phyloP scores from a whole-genome alignment of 2,329 filamentous ascomycete species.

The Dothistroma pini region DNA sequence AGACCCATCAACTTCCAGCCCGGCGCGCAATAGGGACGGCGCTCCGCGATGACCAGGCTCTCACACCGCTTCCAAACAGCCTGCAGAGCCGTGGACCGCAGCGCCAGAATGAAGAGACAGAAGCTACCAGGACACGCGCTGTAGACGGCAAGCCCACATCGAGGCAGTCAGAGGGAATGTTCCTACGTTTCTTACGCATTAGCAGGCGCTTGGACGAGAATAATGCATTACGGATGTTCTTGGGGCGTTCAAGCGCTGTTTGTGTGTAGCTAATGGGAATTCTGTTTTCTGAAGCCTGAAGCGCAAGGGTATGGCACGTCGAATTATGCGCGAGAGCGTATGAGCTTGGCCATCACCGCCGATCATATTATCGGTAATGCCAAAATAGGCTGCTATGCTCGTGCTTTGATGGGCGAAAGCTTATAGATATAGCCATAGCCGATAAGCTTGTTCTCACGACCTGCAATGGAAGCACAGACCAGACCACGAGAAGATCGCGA shows the following conservation, averaged over 20 bases:
- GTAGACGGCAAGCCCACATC: not conserved
- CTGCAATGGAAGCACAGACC: not conserved
- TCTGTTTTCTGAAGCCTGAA: not conserved
- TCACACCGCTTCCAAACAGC: not conserved
- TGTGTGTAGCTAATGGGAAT: slow-evolving; percentile 3
- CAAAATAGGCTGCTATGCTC: not conserved
- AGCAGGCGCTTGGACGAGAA: not conserved
- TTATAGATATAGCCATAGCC: not conserved
- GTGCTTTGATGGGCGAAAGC: not conserved
- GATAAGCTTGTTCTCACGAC: not conserved
- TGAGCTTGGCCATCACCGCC: no score
- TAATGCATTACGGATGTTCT: slow-evolving; percentile 1
- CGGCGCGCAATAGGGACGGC: slow-evolving; percentile 6
- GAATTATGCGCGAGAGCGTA: not conserved
- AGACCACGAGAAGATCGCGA: not conserved
- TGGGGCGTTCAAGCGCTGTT: not conserved
- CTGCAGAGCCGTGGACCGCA: not conserved
- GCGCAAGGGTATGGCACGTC: not conserved
- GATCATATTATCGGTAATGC: not conserved
- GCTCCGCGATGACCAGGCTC: not conserved
- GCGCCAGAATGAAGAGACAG: not conserved
- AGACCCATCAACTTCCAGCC: slow-evolving; percentile 23
- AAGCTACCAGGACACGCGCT: not conserved
- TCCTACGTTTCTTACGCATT: not conserved
- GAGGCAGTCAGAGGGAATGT: not conserved